Evolutionary conservation across 352 stramenopile genomes (phyloP), one percentile per base, ranked within the genome.

Genomic region (Globisporangium paddicum): DNA sequence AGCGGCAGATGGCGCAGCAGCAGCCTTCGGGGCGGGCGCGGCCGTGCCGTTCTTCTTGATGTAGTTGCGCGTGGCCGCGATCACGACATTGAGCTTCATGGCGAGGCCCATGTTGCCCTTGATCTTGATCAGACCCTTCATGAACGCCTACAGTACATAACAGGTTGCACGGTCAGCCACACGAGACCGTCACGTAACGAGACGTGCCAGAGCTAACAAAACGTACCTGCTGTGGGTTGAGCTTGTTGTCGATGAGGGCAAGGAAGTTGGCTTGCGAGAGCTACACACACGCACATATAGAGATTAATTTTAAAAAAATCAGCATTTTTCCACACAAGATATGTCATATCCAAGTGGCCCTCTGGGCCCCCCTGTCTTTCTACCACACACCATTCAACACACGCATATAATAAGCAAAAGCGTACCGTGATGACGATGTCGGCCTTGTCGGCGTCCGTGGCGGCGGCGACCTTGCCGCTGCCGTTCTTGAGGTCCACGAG

Each of bases 81-180:
- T 75, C 54, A 98, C 86, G 21, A 95, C 71, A 47, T 89, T 95
- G 41, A 98, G 77, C 79, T 98, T 98, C 87, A 97, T 97, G 28
- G 91, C 93, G 18, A 98, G 74, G 19, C 80, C 84, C 90, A 97
- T 97, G 62, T 97, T 98, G 54, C 93, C 93, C 72, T 98, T 97
- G 64, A 98, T 93, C 72, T 98, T 97, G 51, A 98, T 72, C 54
- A 96, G 83, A 14, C 89, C 89, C 76, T 97, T 96, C 90, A 98
- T 96, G 68, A 97, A 97, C 38, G 93, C 93, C 73, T 57, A 23
- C 14, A 21, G 18, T 4, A 21, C 13, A 13, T 21, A n/a, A n/a
- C n/a, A n/a, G n/a, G n/a, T n/a, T n/a, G n/a, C n/a, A n/a, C n/a
- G 2, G 34, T 38, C 21, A 16, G 23, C 6, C 7, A 1, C 7